Evolutionary conservation across 1,284 basidiomycete genomes (phyloP).

Genomic region (Puccinia brachypodii): DNA sequence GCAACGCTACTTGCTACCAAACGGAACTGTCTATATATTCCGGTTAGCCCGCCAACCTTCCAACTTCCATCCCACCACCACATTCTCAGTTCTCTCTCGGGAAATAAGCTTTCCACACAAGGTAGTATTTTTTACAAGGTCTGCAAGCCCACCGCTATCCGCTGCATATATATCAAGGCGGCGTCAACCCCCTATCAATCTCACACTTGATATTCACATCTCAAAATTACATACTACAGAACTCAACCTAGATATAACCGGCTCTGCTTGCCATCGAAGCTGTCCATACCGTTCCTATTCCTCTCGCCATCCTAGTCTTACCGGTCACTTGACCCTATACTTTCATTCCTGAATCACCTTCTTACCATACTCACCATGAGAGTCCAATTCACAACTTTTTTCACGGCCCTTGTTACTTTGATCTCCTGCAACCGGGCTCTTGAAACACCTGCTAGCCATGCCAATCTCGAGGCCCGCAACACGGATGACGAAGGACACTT

Average conservation of each 20-base stretch:
- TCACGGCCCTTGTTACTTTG: not conserved
- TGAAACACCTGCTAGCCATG: not conserved
- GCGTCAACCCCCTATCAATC: not conserved
- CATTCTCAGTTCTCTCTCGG: not conserved
- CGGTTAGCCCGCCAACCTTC: not conserved
- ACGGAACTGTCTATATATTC: not conserved
- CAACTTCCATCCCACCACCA: not conserved
- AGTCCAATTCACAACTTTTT: not conserved
- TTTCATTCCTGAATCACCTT: not conserved
- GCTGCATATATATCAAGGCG: not conserved
- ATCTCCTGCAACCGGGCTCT: not conserved
- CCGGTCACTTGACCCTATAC: slow-evolving; percentile 6
- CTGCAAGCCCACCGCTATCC: not conserved
- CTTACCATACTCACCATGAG: not conserved
- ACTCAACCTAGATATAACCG: not conserved
- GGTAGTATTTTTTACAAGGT: not conserved
- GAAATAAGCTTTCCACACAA: not conserved
- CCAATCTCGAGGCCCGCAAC: slow-evolving; percentile 1
- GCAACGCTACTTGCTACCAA: not conserved
- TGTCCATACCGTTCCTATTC: not conserved
- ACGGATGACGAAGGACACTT: not conserved
- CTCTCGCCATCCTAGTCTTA: not conserved
- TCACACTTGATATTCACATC: not conserved
- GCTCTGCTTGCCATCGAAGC: not conserved
- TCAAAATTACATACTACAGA: slow-evolving; percentile 3